Conservation (phyloP, 108 stramenopile species). For the Cyclostephanos tholiformis region DNA sequence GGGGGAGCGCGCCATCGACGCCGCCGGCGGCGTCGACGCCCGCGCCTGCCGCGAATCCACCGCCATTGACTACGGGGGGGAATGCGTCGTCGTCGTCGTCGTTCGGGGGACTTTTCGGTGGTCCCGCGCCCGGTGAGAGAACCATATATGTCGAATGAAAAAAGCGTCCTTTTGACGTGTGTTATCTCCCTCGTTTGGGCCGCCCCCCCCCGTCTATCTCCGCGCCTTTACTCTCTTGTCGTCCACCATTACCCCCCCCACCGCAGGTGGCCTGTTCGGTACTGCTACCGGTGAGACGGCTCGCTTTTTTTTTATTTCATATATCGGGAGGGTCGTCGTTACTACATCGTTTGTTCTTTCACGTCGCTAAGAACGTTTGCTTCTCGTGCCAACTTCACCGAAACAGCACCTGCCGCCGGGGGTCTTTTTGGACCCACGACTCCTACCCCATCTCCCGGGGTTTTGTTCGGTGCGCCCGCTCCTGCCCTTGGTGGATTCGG, state of each 20-base stretch:
- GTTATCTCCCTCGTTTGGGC: too few relatives aligned
- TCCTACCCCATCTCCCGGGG: conserved; percentile 33
- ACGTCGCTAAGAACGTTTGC: background rate
- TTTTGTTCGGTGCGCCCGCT: conserved; percentile 23
- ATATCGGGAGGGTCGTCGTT: too few relatives aligned
- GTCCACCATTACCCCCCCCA: conserved; percentile 24
- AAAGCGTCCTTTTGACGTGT: too few relatives aligned
- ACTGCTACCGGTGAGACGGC: conserved; percentile 17
- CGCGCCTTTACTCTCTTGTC: too few relatives aligned
- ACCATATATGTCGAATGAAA: too few relatives aligned
- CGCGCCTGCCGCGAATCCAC: conserved; percentile 22
- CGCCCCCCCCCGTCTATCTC: too few relatives aligned
- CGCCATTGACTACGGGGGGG: background rate
- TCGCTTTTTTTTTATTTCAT: background rate
- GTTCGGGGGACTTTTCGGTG: conserved; percentile 27
- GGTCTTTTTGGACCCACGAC: conserved; percentile 39
- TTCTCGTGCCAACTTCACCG: too few relatives aligned
- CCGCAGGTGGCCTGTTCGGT: conserved; percentile 51
- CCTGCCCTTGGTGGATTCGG: too few relatives aligned
- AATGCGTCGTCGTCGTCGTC: too few relatives aligned
- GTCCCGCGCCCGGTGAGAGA: conserved; percentile 12
- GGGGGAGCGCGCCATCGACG: conserved; percentile 9
- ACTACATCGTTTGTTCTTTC: background rate
- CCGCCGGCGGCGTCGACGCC: conserved; percentile 27
- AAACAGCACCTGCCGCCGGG: conserved; percentile 27